Conservation (phyloP, 2,329 filamentous ascomycete genomes). For the Mycocentrospora acerina region DNA sequence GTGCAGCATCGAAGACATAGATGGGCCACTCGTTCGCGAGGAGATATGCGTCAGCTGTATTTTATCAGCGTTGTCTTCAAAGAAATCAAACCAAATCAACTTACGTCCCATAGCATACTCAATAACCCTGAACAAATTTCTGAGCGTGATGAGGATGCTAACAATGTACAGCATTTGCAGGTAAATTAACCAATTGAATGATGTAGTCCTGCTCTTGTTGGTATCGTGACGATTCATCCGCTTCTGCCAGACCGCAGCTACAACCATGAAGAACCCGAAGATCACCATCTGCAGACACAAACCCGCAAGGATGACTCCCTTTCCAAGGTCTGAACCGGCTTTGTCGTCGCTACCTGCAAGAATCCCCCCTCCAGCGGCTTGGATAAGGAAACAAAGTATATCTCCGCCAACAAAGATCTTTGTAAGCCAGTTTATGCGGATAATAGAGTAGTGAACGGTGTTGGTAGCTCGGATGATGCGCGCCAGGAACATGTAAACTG, state of each 20-base stretch:
- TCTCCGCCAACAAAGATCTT: conserved; percentile 56
- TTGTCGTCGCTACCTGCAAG: conserved; percentile 21
- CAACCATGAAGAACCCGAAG: conserved; percentile 55
- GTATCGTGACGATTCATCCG: conserved; percentile 37
- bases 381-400: conserved; percentile 52
- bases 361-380: conserved; percentile 43
- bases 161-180: conserved; percentile 43
- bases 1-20: conserved; percentile 52
- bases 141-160: conserved; percentile 43
- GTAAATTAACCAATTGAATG: too few species aligned
- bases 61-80: too few species aligned
- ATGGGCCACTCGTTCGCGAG: conserved; percentile 53
- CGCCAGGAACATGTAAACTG: conserved; percentile 46
- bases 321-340: conserved; percentile 33
- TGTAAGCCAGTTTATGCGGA: conserved; percentile 47
- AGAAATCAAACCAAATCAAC: too few species aligned
- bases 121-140: conserved; percentile 48
- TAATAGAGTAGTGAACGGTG: conserved; percentile 41
- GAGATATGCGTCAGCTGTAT: conserved; percentile 44
- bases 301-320: conserved; percentile 54
- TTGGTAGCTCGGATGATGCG: conserved; percentile 40
- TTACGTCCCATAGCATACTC: conserved; percentile 46
- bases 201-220: too few species aligned
- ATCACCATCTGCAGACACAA: conserved; percentile 57
- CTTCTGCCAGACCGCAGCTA: conserved; percentile 31